A percentile compares a stretch with the other conserved stretches of the same genome.
Evolutionary conservation across 2,329 filamentous ascomycete genomes (phyloP).

Genomic region (Penicillium sp.): DNA sequence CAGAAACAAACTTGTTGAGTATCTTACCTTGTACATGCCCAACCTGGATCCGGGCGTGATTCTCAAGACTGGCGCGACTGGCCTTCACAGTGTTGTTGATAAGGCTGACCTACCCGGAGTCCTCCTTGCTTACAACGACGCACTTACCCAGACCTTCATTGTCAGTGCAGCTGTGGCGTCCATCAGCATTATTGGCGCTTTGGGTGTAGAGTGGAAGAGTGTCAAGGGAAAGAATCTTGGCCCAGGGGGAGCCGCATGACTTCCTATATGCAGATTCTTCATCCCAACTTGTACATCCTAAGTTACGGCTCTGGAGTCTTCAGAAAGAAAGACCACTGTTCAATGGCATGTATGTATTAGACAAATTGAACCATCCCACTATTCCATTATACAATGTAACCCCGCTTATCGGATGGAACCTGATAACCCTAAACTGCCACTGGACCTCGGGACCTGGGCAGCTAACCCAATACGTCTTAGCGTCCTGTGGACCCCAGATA

Average conservation of each 20-base stretch:
- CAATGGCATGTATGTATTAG: not conserved
- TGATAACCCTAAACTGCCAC: slow-evolving; percentile 4
- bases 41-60: not conserved
- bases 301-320: not conserved
- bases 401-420: not conserved
- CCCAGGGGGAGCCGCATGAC: not conserved
- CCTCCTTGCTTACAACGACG: not conserved
- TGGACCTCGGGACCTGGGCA: not conserved
- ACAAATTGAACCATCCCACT: too few species aligned
- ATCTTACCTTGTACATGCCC: slow-evolving; percentile 1
- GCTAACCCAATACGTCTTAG: slow-evolving; percentile 7
- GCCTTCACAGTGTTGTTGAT: not conserved
- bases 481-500: slow-evolving; percentile 6
- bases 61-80: not conserved
- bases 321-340: not conserved
- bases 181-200: not conserved
- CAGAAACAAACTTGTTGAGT: slow-evolving; percentile 22
- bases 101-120: not conserved
- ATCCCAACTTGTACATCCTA: not conserved
- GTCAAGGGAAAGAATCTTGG: slow-evolving; percentile 4
- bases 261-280: not conserved
- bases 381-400: not conserved
- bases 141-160: not conserved
- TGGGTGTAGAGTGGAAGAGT: slow-evolving; percentile 6
- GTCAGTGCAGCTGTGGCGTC: not conserved